Evolutionary conservation across 2,329 filamentous ascomycete genomes (phyloP).

Genomic region (Aspergillus sp.): DNA sequence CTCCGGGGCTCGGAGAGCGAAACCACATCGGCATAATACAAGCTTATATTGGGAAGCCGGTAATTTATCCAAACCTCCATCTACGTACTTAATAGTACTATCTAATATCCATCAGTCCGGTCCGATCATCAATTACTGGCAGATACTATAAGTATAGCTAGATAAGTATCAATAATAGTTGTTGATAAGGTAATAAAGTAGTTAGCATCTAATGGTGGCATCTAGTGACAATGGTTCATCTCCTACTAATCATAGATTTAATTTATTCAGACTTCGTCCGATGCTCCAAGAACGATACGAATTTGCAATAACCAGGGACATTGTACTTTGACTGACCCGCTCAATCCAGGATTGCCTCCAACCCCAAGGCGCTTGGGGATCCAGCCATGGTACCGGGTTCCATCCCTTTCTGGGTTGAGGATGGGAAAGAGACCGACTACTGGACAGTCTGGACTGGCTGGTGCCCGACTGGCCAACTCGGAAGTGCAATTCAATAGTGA

Average conservation of each 20-base stretch:
- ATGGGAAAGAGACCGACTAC: no score
- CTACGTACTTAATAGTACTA: no score
- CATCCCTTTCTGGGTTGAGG: neutral
- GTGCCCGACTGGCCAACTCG: neutral
- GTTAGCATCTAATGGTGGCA: no score
- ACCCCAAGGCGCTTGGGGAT: neutral
- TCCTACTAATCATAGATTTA: neutral
- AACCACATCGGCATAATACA: conserved; percentile 1
- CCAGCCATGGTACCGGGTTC: neutral
- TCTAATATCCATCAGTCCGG: neutral
- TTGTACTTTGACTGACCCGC: neutral
- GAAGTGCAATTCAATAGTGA: no score
- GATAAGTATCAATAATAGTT: neutral
- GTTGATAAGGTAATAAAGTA: no score
- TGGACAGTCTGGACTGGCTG: neutral
- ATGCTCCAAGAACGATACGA: neutral
- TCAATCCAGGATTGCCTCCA: neutral
- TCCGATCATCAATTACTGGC: neutral
- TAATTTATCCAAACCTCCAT: neutral
- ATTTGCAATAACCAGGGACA: neutral
- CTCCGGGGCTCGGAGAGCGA: conserved; percentile 6
- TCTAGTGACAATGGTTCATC: no score
- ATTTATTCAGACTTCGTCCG: neutral
- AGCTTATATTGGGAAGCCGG: conserved; percentile 1
- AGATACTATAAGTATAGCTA: neutral